These are phyloP conservation scores for Penicillium expansum DNA, from an alignment of 2,329 filamentous ascomycete species.

Conservation along the genomic window DNA sequence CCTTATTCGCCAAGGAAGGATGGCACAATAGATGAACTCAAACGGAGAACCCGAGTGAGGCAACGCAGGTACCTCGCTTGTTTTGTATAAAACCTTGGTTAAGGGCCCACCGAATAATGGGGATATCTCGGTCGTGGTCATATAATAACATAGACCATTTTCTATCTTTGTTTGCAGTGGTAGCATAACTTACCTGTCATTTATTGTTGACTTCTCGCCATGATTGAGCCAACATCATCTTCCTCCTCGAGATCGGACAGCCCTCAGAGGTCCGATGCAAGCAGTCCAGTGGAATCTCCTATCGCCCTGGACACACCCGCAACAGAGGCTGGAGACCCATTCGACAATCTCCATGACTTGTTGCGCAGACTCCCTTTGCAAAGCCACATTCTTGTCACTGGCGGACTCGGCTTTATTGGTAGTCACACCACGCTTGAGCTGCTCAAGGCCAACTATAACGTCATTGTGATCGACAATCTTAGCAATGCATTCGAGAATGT, in stretches of 20 bases:
- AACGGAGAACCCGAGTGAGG: slow-evolving; percentile 11
- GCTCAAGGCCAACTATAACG: slow-evolving; percentile 42
- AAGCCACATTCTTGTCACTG: slow-evolving; percentile 42
- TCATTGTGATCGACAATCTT: slow-evolving; percentile 44
- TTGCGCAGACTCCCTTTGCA: slow-evolving; percentile 40
- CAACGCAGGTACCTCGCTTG: slow-evolving; percentile 12
- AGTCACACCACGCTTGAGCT: slow-evolving; percentile 45
- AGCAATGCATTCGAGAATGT: slow-evolving; percentile 41
- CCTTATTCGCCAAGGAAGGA: slow-evolving; percentile 12
- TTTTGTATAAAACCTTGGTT: slow-evolving; percentile 21
- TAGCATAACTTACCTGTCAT: not conserved
- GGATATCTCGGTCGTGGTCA: slow-evolving; percentile 13
- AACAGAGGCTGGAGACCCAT: slow-evolving; percentile 46
- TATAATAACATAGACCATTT: slow-evolving; percentile 12
- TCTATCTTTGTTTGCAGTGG: not conserved
- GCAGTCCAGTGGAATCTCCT: slow-evolving; percentile 34
- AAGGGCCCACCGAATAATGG: not conserved
- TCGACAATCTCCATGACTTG: slow-evolving; percentile 45
- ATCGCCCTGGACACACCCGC: slow-evolving; percentile 41
- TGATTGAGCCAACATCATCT: slow-evolving; percentile 8
- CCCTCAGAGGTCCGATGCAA: slow-evolving; percentile 29
- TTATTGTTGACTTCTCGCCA: not conserved
- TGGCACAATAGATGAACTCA: slow-evolving; percentile 16
- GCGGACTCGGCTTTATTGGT: slow-evolving; percentile 44
- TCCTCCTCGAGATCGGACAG: slow-evolving; percentile 28